These are phyloP conservation scores for Globisporangium lucens DNA, from an alignment of 352 stramenopile genomes.

Conservation along the genomic window DNA sequence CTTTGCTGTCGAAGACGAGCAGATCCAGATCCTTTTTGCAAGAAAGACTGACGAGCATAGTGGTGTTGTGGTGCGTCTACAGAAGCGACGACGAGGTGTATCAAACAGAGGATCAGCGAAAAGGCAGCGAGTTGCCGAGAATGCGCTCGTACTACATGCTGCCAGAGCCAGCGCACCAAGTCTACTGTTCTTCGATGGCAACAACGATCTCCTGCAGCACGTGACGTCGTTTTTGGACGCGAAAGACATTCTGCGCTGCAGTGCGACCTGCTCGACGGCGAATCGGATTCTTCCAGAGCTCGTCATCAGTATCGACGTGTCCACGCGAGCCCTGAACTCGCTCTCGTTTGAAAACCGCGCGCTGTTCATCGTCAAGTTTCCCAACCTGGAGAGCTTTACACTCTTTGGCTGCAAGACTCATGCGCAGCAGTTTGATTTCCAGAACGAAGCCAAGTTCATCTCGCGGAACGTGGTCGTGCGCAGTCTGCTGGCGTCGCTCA, in stretches of 20 bases:
- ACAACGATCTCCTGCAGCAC: conserved; percentile 36
- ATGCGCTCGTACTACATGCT: no score
- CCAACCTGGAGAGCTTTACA: conserved; percentile 35
- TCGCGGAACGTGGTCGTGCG: conserved; percentile 39
- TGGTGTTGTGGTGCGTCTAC: not conserved
- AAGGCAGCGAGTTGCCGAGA: not conserved
- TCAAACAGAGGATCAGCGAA: not conserved
- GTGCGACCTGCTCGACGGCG: conserved; percentile 30
- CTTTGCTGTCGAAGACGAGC: conserved; percentile 24
- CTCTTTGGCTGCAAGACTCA: conserved; percentile 26
- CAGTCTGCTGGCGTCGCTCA: conserved; percentile 31
- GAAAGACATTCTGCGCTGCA: conserved; percentile 30
- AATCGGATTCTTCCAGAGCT: conserved; percentile 30
- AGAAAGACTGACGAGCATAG: not conserved
- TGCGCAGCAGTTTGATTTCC: conserved; percentile 44
- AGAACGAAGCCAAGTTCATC: conserved; percentile 32
- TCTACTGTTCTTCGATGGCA: conserved; percentile 46
- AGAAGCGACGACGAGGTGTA: not conserved
- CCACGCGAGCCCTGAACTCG: conserved; percentile 22
- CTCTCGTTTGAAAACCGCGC: conserved; percentile 17
- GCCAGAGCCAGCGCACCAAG: conserved; percentile 8
- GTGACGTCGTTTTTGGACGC: conserved; percentile 43
- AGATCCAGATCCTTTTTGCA: not conserved
- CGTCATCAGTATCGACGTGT: conserved; percentile 34
- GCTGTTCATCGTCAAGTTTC: conserved; percentile 38